These are phyloP conservation scores for Coemansia sp. DNA, from an alignment of 192 early-diverging fungal species.

Conservation along the genomic window DNA sequence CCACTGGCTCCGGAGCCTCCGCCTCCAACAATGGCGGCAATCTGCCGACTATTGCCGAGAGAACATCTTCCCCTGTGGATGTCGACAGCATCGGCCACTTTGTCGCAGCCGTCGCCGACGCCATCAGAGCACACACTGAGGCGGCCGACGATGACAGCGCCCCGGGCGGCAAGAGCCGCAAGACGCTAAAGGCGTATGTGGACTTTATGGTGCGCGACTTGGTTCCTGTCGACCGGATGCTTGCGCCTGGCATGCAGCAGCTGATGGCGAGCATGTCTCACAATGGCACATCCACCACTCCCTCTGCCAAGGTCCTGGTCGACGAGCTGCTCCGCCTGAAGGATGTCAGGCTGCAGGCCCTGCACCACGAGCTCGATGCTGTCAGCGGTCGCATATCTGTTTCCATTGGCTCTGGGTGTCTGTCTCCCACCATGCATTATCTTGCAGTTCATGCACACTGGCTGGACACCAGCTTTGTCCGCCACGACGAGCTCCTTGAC, in stretches of 20 bases:
- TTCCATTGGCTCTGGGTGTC: slow-evolving; percentile 38
- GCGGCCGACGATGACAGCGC: slow-evolving; percentile 4
- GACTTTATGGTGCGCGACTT: slow-evolving; percentile 53
- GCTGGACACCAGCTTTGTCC: slow-evolving; percentile 33
- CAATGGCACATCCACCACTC: slow-evolving; percentile 12
- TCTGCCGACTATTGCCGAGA: background rate
- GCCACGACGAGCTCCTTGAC: slow-evolving; percentile 43
- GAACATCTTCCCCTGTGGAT: slow-evolving; percentile 8
- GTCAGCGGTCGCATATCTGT: slow-evolving; percentile 33
- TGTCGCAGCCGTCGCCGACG: slow-evolving; percentile 40
- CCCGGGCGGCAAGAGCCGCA: slow-evolving; percentile 10
- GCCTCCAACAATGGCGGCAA: background rate
- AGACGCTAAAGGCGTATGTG: slow-evolving; percentile 36
- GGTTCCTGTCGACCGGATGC: slow-evolving; percentile 38
- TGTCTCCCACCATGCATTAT: slow-evolving; percentile 23
- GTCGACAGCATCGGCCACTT: slow-evolving; percentile 34
- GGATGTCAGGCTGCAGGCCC: slow-evolving; percentile 15
- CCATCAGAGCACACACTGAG: slow-evolving; percentile 27
- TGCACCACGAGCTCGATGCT: slow-evolving; percentile 24
- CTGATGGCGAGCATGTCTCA: slow-evolving; percentile 35
- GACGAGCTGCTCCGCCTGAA: slow-evolving; percentile 33
- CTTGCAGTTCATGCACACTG: slow-evolving; percentile 50
- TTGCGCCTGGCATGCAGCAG: slow-evolving; percentile 49
- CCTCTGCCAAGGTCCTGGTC: slow-evolving; percentile 25
- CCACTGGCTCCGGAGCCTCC: background rate